Evolutionary conservation across 768 basidiomycete genomes (phyloP), one percentile per base, ranked within the genome.

Genomic region (Tylopilus rubrobrunneus): DNA sequence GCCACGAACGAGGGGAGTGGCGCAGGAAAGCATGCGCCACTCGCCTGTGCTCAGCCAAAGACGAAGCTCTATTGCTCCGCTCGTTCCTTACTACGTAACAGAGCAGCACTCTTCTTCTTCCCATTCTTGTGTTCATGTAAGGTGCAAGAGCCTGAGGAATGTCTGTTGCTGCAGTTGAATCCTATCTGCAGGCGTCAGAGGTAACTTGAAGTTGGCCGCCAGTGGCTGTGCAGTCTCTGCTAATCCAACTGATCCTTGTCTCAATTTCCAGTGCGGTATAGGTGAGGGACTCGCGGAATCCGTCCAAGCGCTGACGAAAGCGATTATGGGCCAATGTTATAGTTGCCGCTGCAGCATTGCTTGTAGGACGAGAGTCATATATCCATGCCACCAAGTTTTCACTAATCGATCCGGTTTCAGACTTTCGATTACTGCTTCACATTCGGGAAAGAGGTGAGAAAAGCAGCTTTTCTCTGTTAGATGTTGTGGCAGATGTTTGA

Each of bases 341-440:
- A 62, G 60, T 52, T 14, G 56, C 60, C 10, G 56, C 51, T 6
- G 40, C 51, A 29, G 56, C 60, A 6, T n/a, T 62, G 23, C 29
- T 62, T 25, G 60, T 62, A 31, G n/a, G 55, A 28, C 25, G 3
- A 17, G 12, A 15, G 15, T 17, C 17, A 15, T 28, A 7, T 4
- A 7, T 2, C 21, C 10, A 31, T 3, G 14, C 19, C 29, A 37
- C 25, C 7, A 3, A 9, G 11, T 21, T 7, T 17, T 25, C 28
- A 7, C 45, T 34, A 42, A 57, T 21, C 7, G 12, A 34, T 17
- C 12, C 39, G 27, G 19, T 43, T 36, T 27, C 31, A 62, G 61
- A 25, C 37, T 9, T 62, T 62, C 36, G 61, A 62, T 36, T 62
- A 45, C 28, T 62, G 56, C 36, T 56, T 62, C 9, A 62, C 60